Evolutionary conservation across 163 green algal genomes (phyloP).

Genomic region (Prototheca stagnorum): DNA sequence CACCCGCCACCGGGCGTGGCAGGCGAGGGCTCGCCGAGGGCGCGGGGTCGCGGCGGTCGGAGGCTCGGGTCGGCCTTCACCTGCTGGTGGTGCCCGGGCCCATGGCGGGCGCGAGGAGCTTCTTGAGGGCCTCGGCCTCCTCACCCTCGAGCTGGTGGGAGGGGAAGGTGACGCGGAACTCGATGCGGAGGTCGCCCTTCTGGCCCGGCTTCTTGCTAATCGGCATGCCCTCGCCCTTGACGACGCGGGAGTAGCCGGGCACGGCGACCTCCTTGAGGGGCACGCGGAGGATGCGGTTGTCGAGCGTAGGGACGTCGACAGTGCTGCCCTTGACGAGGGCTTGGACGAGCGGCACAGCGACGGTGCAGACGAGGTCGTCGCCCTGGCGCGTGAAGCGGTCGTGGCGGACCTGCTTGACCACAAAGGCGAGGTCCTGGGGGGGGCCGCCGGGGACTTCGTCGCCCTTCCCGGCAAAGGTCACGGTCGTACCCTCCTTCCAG

Average conservation of each 20-base stretch:
- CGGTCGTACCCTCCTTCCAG: conserved; percentile 65
- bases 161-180: conserved; percentile 61
- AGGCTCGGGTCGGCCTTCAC: too few species aligned
- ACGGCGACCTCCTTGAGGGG: conserved; percentile 28
- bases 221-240: conserved; percentile 69
- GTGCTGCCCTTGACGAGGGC: conserved; percentile 35
- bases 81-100: too few species aligned
- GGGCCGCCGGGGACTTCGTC: conserved; percentile 47
- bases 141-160: conserved; percentile 20
- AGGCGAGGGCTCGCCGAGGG: too few species aligned
- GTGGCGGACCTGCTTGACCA: conserved; percentile 56
- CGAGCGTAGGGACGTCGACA: conserved; percentile 30
- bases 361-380: conserved; percentile 53
- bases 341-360: conserved; percentile 41
- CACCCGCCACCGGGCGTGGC: too few species aligned
- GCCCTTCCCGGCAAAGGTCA: conserved; percentile 56
- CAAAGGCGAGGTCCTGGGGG: conserved; percentile 61
- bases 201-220: conserved; percentile 42
- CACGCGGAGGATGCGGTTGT: conserved; percentile 38
- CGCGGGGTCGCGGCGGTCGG: too few species aligned
- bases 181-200: conserved; percentile 54
- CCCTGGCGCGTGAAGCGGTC: conserved; percentile 46
- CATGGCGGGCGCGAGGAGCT: conserved; percentile 17
- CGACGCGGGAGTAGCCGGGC: conserved; percentile 24
- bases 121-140: conserved; percentile 26